These are phyloP conservation scores for Candida albicans DNA, from an alignment of 1,139 yeast species.

Conservation along the genomic window DNA sequence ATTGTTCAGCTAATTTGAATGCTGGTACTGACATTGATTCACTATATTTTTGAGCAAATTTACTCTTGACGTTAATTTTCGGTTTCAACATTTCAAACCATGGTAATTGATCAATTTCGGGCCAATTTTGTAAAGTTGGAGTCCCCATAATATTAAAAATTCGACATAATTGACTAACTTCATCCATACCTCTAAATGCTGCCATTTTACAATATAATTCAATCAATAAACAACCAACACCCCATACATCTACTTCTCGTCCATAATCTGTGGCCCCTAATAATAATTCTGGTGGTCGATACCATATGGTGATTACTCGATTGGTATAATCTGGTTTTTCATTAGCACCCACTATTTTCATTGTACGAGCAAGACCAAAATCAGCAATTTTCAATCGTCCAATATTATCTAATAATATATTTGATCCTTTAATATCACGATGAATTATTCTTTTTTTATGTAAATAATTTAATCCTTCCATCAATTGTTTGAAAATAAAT, in stretches of 20 bases:
- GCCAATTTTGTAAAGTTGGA: conserved; percentile 77
- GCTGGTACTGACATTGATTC: conserved; percentile 53
- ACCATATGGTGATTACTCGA: conserved; percentile 94
- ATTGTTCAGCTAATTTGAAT: conserved; percentile 60
- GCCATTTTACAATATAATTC: conserved; percentile 79
- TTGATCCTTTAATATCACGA: conserved; percentile 93
- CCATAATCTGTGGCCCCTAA: conserved; percentile 91
- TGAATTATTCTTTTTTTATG: conserved; percentile 82
- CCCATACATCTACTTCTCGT: conserved; percentile 94
- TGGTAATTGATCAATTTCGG: conserved; percentile 70
- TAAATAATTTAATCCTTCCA: conserved; percentile 78
- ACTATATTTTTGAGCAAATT: conserved; percentile 50
- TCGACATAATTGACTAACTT: conserved; percentile 74
- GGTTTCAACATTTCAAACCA: conserved; percentile 91
- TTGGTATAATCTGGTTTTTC: conserved; percentile 81
- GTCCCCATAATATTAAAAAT: conserved; percentile 88
- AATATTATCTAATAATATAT: conserved; percentile 67
- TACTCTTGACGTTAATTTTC: conserved; percentile 41
- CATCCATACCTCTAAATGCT: conserved; percentile 85
- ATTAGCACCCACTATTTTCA: conserved; percentile 54
- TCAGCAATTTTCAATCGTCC: conserved; percentile 88
- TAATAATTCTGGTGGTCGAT: conserved; percentile 91
- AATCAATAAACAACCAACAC: conserved; percentile 86
- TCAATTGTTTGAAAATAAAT: conserved; percentile 70
- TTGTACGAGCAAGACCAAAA: conserved; percentile 87